Percentiles rank a stretch among this genome's conserved stretches.
Conservation (phyloP, 1,284 basidiomycete species). For the Veloboletus limbatus region DNA sequence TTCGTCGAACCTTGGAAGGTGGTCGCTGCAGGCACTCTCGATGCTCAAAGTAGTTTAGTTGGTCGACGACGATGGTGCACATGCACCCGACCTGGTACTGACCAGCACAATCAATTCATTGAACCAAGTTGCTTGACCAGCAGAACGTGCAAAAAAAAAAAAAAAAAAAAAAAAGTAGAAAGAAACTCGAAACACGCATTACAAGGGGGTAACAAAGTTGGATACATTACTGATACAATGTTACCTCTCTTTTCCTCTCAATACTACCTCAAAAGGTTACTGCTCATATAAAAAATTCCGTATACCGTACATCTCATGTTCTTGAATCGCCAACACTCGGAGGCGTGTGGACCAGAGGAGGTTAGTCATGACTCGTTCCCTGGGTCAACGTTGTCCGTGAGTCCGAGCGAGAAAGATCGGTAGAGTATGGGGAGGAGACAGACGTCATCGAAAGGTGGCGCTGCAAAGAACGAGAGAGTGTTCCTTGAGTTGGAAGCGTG, state of each 20-base stretch:
- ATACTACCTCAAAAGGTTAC: constrained; percentile 4
- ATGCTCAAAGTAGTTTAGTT: no score
- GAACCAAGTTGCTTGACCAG: no score
- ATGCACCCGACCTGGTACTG: no score
- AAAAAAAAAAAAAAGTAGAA: not conserved
- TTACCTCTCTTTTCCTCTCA: constrained; percentile 12
- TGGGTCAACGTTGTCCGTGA: constrained; percentile 26
- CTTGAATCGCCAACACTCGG: not conserved
- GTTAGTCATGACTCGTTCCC: constrained; percentile 15
- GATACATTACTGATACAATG: constrained; percentile 29
- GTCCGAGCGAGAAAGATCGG: constrained; percentile 18
- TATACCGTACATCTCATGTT: constrained; percentile 6
- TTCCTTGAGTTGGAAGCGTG: constrained; percentile 13
- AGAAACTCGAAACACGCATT: constrained; percentile 12
- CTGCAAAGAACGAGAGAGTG: constrained; percentile 25
- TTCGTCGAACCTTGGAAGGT: no score
- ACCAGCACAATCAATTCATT: no score
- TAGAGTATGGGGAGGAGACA: constrained; percentile 13
- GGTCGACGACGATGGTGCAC: no score
- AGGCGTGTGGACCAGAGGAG: not conserved
- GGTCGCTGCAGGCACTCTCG: no score
- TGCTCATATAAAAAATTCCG: constrained; percentile 12
- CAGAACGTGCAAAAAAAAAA: not conserved
- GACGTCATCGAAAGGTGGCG: constrained; percentile 32
- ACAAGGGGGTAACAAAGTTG: constrained; percentile 26